Conservation (phyloP, 2,329 filamentous ascomycete genomes). For the Aspergillus phoenicis region DNA sequence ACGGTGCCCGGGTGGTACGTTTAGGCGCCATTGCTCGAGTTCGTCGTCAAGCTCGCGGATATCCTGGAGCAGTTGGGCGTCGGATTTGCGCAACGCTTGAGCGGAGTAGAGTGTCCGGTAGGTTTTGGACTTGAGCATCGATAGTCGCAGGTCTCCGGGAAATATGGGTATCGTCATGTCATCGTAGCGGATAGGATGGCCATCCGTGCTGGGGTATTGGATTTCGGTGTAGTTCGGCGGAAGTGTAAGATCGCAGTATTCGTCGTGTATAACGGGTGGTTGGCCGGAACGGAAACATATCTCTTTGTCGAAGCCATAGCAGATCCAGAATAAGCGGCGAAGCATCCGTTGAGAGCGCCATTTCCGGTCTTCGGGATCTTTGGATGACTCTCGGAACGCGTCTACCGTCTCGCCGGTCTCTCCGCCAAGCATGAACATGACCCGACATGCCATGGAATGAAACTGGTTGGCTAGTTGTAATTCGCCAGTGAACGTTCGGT, state of each 20-base stretch:
- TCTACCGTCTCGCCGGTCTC: not conserved
- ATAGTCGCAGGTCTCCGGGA: slow-evolving; percentile 49
- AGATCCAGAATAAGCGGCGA: slow-evolving; percentile 52
- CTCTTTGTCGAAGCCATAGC: slow-evolving; percentile 55
- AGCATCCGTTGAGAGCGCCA: slow-evolving; percentile 16
- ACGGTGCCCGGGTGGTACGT: slow-evolving; percentile 41
- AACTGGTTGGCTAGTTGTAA: slow-evolving; percentile 5
- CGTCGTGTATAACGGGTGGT: slow-evolving; percentile 50
- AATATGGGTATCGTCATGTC: slow-evolving; percentile 26
- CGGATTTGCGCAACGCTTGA: slow-evolving; percentile 47
- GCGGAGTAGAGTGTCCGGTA: slow-evolving; percentile 50
- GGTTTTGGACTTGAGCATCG: slow-evolving; percentile 51
- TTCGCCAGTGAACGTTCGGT: slow-evolving; percentile 5
- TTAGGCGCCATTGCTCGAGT: slow-evolving; percentile 52
- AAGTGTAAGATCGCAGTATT: slow-evolving; percentile 52
- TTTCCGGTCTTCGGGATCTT: not conserved
- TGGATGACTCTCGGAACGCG: too few species aligned
- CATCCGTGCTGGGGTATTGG: not conserved
- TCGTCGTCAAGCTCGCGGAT: slow-evolving; percentile 57
- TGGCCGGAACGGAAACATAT: slow-evolving; percentile 52
- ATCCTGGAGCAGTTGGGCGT: slow-evolving; percentile 52
- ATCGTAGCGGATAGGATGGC: not conserved
- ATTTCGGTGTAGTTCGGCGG: slow-evolving; percentile 27
- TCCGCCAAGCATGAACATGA: slow-evolving; percentile 3
- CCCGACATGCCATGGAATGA: slow-evolving; percentile 4